These are phyloP conservation scores for Podospora didyma DNA, from an alignment of 495 filamentous ascomycete species.

Conservation along the genomic window DNA sequence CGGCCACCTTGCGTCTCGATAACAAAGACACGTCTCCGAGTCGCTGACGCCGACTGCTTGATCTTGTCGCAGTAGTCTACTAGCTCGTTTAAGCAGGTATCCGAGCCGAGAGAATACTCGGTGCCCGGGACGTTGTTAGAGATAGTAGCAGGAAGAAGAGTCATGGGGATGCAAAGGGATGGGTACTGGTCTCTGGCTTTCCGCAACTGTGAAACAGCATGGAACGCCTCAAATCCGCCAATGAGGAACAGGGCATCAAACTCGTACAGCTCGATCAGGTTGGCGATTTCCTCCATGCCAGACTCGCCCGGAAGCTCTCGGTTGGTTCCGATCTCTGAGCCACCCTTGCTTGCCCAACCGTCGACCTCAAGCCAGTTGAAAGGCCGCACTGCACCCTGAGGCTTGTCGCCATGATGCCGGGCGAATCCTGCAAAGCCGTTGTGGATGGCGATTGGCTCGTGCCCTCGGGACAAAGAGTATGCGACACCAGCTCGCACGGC, in stretches of 20 bases:
- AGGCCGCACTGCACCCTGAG: slow-evolving; percentile 75
- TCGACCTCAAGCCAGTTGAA: slow-evolving; percentile 93
- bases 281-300: slow-evolving; percentile 76
- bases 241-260: slow-evolving; percentile 91
- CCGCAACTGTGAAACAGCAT: slow-evolving; percentile 80
- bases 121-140: slow-evolving; percentile 98
- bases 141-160: slow-evolving; percentile 91
- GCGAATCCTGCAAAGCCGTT: slow-evolving; percentile 96
- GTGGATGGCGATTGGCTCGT: slow-evolving; percentile 86
- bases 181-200: slow-evolving; percentile 72
- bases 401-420: slow-evolving; percentile 80
- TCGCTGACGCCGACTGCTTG: slow-evolving; percentile 91
- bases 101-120: slow-evolving; percentile 93
- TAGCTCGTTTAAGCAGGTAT: slow-evolving; percentile 96
- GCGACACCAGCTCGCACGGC: slow-evolving; percentile 91
- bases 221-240: slow-evolving; percentile 97
- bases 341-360: slow-evolving; percentile 91
- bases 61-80: slow-evolving; percentile 96
- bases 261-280: slow-evolving; percentile 77
- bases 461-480: slow-evolving; percentile 93
- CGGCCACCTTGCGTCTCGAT: slow-evolving; percentile 96
- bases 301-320: slow-evolving; percentile 83
- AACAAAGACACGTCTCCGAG: slow-evolving; percentile 89
- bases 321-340: slow-evolving; percentile 97
- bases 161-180: slow-evolving; percentile 89